Evolutionary conservation across 1,284 basidiomycete species (phyloP).

Genomic region (Cutaneotrichosporon spelunceum): DNA sequence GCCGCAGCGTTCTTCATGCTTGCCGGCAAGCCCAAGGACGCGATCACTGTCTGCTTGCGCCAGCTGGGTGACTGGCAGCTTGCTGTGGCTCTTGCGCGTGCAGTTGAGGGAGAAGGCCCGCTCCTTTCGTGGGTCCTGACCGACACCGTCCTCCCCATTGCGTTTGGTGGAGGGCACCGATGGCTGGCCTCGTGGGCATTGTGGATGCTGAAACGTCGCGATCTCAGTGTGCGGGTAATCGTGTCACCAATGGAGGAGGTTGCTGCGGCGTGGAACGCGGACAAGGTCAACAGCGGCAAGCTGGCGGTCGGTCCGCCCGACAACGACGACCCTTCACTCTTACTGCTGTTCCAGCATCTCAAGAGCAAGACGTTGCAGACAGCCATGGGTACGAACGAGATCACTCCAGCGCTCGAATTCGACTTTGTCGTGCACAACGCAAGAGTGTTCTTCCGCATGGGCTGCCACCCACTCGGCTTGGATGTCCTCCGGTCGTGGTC

Average conservation of each 20-base stretch:
- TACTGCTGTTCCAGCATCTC: constrained; percentile 83
- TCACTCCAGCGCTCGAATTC: constrained; percentile 79
- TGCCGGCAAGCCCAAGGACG: constrained; percentile 82
- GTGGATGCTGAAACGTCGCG: constrained; percentile 79
- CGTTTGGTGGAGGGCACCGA: constrained; percentile 79
- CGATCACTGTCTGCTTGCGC: constrained; percentile 83
- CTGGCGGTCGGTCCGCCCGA: constrained; percentile 73
- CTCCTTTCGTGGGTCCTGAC: constrained; percentile 68
- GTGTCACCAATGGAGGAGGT: constrained; percentile 47
- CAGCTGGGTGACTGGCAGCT: constrained; percentile 87
- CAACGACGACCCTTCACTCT: constrained; percentile 86
- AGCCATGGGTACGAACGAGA: constrained; percentile 83
- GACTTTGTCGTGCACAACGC: constrained; percentile 91
- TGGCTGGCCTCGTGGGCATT: constrained; percentile 98
- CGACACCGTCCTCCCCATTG: constrained; percentile 72
- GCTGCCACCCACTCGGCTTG: constrained; percentile 85
- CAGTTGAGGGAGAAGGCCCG: constrained; percentile 77
- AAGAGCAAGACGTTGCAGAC: constrained; percentile 85
- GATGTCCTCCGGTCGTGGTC: constrained; percentile 84
- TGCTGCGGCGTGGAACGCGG: constrained; percentile 27
- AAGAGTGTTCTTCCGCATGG: constrained; percentile 86
- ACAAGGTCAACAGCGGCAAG: neutral
- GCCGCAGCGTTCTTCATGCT: constrained; percentile 97
- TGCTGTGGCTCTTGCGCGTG: constrained; percentile 78
- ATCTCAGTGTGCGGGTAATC: constrained; percentile 66